Evolutionary conservation across 1,139 yeast species (phyloP).

Genomic region (Suhomyces yuchorum): DNA sequence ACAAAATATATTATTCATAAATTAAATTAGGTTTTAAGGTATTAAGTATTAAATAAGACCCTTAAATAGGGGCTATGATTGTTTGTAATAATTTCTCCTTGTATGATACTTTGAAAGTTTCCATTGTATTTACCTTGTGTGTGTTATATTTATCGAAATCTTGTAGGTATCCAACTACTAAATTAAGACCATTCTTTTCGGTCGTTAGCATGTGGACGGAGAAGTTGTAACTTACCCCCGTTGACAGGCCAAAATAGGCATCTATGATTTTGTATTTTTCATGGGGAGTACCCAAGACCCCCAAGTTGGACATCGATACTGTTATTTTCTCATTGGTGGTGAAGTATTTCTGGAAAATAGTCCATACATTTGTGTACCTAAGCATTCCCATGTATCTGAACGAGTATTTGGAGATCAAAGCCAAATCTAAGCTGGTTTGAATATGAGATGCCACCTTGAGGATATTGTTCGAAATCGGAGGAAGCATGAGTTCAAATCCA

Average conservation of each 20-base stretch:
- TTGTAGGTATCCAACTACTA: slow-evolving; percentile 2
- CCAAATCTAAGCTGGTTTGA: neutral
- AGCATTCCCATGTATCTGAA: slow-evolving; percentile 14
- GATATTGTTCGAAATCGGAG: slow-evolving; percentile 17
- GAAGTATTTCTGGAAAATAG: slow-evolving; percentile 12
- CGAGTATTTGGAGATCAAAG: neutral
- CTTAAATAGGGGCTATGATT: neutral
- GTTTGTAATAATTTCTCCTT: slow-evolving; percentile 2
- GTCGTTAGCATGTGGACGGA: slow-evolving; percentile 7
- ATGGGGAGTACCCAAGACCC: slow-evolving; percentile 14
- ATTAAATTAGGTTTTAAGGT: neutral
- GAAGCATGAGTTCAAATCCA: slow-evolving; percentile 18
- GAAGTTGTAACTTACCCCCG: slow-evolving; percentile 5
- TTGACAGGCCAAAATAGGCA: slow-evolving; percentile 7
- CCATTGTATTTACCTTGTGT: neutral
- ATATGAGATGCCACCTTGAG: neutral
- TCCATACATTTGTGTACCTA: slow-evolving; percentile 19
- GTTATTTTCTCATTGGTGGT: slow-evolving; percentile 16
- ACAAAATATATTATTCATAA: neutral
- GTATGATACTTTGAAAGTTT: neutral
- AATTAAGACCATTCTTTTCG: slow-evolving; percentile 6
- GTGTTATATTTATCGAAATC: slow-evolving; percentile 3
- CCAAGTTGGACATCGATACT: slow-evolving; percentile 27
- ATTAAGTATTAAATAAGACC: neutral
- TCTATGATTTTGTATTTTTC: slow-evolving; percentile 4